Evolutionary conservation across 31 red algal species (phyloP).

Genomic region (Odonthalia washingtoniensis): DNA sequence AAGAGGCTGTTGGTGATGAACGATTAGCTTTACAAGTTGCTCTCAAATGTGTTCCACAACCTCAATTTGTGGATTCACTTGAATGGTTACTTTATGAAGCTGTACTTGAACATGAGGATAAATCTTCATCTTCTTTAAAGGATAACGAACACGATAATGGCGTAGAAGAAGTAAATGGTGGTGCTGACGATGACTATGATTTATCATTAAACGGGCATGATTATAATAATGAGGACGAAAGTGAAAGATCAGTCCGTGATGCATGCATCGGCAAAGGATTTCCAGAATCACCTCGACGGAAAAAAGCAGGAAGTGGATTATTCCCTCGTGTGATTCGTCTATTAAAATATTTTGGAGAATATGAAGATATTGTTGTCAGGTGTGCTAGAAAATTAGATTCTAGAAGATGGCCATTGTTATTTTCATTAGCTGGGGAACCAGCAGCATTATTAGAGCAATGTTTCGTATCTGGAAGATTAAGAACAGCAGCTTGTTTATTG

Average conservation of each 20-base stretch:
- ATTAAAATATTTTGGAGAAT: constrained; percentile 97
- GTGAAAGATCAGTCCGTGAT: neutral
- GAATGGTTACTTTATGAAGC: constrained; percentile 94
- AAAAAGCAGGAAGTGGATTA: constrained; percentile 65
- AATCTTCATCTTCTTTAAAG: too few species aligned
- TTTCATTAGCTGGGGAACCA: constrained; percentile 93
- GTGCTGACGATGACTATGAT: constrained; percentile 7
- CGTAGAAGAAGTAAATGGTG: neutral
- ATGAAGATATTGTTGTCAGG: constrained; percentile 97
- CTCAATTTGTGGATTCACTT: constrained; percentile 92
- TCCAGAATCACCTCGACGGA: constrained; percentile 64
- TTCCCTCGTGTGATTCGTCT: constrained; percentile 83
- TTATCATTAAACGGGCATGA: neutral
- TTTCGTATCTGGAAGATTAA: constrained; percentile 83
- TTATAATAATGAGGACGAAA: neutral
- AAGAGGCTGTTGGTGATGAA: constrained; percentile 57
- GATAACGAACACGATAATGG: constrained; percentile 5
- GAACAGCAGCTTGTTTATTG: constrained; percentile 89
- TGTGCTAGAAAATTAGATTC: constrained; percentile 96
- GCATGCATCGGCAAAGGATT: constrained; percentile 2
- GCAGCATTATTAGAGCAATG: constrained; percentile 94
- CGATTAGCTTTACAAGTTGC: constrained; percentile 77
- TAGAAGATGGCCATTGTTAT: constrained; percentile 91
- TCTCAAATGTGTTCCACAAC: constrained; percentile 74
- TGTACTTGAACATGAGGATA: constrained; percentile 84